Base-by-base conservation (phyloP, 768 basidiomycete genomes). In the Xerocomellus intermedius region DNA sequence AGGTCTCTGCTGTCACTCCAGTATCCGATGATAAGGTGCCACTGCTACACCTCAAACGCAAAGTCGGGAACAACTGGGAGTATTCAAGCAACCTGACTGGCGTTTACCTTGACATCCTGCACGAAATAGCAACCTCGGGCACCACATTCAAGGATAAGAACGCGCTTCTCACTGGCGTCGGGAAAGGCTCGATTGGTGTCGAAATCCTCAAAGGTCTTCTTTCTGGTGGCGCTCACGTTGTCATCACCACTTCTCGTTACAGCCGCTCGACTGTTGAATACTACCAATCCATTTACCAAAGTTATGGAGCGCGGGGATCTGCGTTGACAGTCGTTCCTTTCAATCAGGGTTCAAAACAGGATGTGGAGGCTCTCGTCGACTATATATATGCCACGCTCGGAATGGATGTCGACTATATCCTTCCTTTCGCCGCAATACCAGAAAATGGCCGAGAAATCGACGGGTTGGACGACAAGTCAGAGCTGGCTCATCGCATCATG, bases 81-180 rank as follows among this genome's bases (percentile, higher is more conserved):
- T 99, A 98, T 77, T 94, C 91, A 65, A 93, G 90, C 75, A 98
- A 98, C 74, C 78, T 99, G 50, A 98, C 96, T 10, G 84, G 91
- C 50, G 90, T 92, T 22, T 98, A 99, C 73, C 84, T 99, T 60
- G 97, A 99, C 66, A 89, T 99, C 62, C 79, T 99, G 33, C 92
- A 95, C 68, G 97, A 99, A 74, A 98, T 99, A 63, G 97, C 97
- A 6, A 98, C 97, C 0, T 94, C 96, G 5, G 97, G 97, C 13
- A 98, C 95, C 1, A 95, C 94, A 1, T 99, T 98, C 82, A 91
- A 96, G 73, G 96, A 95, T 78, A 99, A 98, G 82, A 98, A 98
- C 65, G 97, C 97, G 3, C 82, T 99, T 17, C 81, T 98, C 30
- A 99, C 97, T 33, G 97, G 97, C 66, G 97, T 98, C 49, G 97